Conservation (phyloP, 1,284 basidiomycete species). For the Tremellales sp. region DNA sequence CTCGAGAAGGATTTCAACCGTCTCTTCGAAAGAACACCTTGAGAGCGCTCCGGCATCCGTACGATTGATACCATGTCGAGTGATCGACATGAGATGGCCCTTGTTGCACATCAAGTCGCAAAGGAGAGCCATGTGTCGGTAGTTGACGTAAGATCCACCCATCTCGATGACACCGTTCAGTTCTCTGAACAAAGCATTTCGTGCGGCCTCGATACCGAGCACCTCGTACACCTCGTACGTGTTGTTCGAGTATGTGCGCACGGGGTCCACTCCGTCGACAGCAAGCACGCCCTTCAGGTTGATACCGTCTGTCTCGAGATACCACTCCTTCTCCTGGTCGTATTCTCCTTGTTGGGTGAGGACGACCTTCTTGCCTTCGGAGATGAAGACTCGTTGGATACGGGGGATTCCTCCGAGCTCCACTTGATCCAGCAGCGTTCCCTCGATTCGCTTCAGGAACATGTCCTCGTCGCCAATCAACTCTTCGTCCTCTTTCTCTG, state of each 20-base stretch:
- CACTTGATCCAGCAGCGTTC: slow-evolving; percentile 95
- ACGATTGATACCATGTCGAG: slow-evolving; percentile 98
- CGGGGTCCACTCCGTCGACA: slow-evolving; percentile 89
- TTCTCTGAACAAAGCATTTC: slow-evolving; percentile 89
- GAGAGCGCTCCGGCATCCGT: slow-evolving; percentile 96
- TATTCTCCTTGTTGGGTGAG: slow-evolving; percentile 58
- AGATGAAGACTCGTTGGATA: slow-evolving; percentile 90
- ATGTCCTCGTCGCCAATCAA: slow-evolving; percentile 85
- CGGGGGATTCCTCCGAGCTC: slow-evolving; percentile 86
- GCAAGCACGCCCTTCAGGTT: slow-evolving; percentile 92
- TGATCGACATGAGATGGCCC: slow-evolving; percentile 95
- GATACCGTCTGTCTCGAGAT: slow-evolving; percentile 94
- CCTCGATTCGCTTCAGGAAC: slow-evolving; percentile 93
- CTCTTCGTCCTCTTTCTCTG: slow-evolving; percentile 83
- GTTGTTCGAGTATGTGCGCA: slow-evolving; percentile 92
- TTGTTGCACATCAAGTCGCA: slow-evolving; percentile 99
- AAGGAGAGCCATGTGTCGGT: slow-evolving; percentile 89
- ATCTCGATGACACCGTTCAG: slow-evolving; percentile 93
- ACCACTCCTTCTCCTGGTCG: slow-evolving; percentile 74
- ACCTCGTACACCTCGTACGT: slow-evolving; percentile 94
- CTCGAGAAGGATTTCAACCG: slow-evolving; percentile 98
- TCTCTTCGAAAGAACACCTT: slow-evolving; percentile 99
- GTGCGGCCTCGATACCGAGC: slow-evolving; percentile 96
- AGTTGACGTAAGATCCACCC: slow-evolving; percentile 99
- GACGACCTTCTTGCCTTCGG: slow-evolving; percentile 75